Percentiles rank a stretch among this genome's conserved stretches.
Evolutionary conservation across 1,139 yeast species (phyloP).

Genomic region (Pichia sp.): DNA sequence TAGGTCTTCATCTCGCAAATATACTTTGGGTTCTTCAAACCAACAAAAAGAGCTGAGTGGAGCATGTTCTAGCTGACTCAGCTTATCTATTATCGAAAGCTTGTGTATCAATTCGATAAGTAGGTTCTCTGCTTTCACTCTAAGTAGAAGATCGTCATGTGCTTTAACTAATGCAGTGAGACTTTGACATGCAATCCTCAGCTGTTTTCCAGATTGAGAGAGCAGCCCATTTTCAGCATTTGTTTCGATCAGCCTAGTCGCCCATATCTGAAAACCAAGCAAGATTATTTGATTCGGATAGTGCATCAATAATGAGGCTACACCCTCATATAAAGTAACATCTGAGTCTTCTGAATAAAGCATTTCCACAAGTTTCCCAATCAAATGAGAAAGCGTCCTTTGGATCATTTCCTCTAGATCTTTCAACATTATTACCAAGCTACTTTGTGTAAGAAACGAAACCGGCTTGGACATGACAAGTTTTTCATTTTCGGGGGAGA

Average conservation of each 20-base stretch:
- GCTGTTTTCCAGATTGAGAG: too few species aligned
- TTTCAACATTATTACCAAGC: conserved; percentile 51
- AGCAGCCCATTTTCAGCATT: conserved; percentile 8
- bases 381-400: conserved; percentile 35
- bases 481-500: conserved; percentile 59
- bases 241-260: conserved; percentile 42
- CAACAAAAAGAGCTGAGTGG: conserved; percentile 33
- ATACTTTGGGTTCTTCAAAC: conserved; percentile 50
- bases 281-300: conserved; percentile 55
- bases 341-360: conserved; percentile 2
- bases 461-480: conserved; percentile 41
- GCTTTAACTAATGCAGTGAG: too few species aligned
- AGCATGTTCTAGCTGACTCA: conserved; percentile 21
- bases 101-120: conserved; percentile 67
- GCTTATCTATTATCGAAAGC: conserved; percentile 32
- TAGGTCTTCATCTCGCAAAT: conserved; percentile 31
- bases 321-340: conserved; percentile 27
- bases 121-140: conserved; percentile 49
- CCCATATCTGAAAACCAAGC: conserved; percentile 51
- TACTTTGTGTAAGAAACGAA: conserved; percentile 32
- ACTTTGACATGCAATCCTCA: background rate
- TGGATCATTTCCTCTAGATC: conserved; percentile 51
- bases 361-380: background rate
- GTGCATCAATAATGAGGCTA: conserved; percentile 20
- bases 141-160: conserved; percentile 28